These are phyloP conservation scores for Mycotypha africana DNA, from an alignment of 371 early-diverging fungal species.

Conservation along the genomic window DNA sequence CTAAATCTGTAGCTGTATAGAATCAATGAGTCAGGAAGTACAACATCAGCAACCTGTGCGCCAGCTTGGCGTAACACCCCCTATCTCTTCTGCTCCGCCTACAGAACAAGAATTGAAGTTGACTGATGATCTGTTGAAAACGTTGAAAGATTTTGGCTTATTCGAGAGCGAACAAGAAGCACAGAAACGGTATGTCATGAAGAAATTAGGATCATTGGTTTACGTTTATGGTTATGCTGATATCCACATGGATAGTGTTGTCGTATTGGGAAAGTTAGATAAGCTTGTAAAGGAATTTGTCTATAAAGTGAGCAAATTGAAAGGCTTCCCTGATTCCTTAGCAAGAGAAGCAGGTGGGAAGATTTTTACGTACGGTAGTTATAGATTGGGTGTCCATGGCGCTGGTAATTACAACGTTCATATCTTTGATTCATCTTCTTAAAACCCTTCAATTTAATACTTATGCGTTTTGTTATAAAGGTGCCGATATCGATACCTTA, in stretches of 20 bases:
- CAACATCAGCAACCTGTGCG: slow-evolving; percentile 7
- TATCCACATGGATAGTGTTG: slow-evolving; percentile 74
- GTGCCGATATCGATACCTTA: slow-evolving; percentile 98
- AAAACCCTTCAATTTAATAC: not conserved
- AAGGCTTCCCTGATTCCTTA: slow-evolving; percentile 70
- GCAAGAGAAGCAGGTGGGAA: slow-evolving; percentile 93
- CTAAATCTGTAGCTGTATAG: no score
- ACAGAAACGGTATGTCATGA: slow-evolving; percentile 21
- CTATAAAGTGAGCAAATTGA: slow-evolving; percentile 57
- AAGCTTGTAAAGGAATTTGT: slow-evolving; percentile 90
- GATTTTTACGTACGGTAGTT: slow-evolving; percentile 99
- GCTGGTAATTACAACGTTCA: slow-evolving; percentile 48
- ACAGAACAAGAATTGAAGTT: slow-evolving; percentile 56
- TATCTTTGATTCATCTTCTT: not conserved
- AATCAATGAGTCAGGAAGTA: slow-evolving; percentile 18
- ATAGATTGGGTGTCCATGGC: slow-evolving; percentile 97
- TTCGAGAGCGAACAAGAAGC: slow-evolving; percentile 76
- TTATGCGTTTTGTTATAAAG: no score
- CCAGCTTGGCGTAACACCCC: slow-evolving; percentile 54
- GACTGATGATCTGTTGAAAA: slow-evolving; percentile 58
- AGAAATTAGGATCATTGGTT: no score
- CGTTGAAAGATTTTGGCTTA: slow-evolving; percentile 61
- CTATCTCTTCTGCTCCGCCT: slow-evolving; percentile 49
- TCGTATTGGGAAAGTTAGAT: slow-evolving; percentile 85
- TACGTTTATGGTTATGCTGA: no score